Percentiles rank a stretch among this genome's conserved stretches.
Conservation (phyloP, 2,329 filamentous ascomycete genomes). For the Diaporthe nobilis region DNA sequence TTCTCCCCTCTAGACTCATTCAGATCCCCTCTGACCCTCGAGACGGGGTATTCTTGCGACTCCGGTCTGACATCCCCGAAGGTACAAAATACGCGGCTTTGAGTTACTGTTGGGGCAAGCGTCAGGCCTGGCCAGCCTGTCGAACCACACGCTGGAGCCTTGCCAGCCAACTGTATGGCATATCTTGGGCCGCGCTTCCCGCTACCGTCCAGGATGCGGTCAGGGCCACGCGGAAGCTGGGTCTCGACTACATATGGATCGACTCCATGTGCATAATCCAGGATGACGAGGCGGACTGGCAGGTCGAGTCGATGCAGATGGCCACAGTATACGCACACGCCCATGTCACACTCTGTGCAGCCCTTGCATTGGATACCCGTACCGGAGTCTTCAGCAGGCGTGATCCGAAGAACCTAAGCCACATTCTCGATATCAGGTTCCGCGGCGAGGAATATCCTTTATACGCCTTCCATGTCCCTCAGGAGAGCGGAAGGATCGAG, state of each 20-base stretch:
- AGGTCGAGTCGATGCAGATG: conserved; percentile 17
- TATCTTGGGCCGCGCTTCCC: conserved; percentile 11
- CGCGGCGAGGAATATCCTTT: not conserved
- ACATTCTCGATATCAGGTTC: not conserved
- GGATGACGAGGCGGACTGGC: conserved; percentile 12
- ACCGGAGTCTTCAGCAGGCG: not conserved
- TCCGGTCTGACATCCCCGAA: not conserved
- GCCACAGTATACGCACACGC: conserved; percentile 26
- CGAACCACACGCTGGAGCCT: conserved; percentile 17
- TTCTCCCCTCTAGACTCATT: not conserved
- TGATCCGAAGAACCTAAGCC: not conserved
- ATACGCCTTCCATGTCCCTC: not conserved
- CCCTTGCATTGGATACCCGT: not conserved
- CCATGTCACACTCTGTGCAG: conserved; percentile 6
- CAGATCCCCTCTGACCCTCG: not conserved
- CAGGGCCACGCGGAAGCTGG: not conserved
- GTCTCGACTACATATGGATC: conserved; percentile 36
- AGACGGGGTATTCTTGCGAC: not conserved
- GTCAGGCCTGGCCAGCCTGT: not conserved
- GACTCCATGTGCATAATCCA: conserved; percentile 42
- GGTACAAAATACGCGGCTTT: conserved; percentile 9
- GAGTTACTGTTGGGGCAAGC: conserved; percentile 36
- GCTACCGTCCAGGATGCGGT: conserved; percentile 25
- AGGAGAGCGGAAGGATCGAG: conserved; percentile 20
- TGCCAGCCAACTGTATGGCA: not conserved